Base-by-base conservation (phyloP, 805 yeast species). In the Schizosaccharomyces osmophilus region DNA sequence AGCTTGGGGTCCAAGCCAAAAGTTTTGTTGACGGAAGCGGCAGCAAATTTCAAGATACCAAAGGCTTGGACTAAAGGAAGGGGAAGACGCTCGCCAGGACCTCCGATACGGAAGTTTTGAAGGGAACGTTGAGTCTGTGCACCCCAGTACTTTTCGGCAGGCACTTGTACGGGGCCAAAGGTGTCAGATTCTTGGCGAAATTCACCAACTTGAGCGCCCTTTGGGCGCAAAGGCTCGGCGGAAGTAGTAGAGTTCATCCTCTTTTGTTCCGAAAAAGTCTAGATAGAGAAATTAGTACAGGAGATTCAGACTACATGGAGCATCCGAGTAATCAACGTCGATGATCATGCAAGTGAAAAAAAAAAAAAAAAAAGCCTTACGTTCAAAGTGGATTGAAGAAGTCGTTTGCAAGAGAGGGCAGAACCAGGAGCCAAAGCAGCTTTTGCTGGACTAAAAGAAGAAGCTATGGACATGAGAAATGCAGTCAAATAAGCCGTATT, bases 101-200 rank as follows among this genome's bases (percentile, higher is more conserved):
- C 97, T 66, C 98, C 98, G 69, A 93, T 93, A 74, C 88, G 85
- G 79, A 93, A 93, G 79, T 93, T 93, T 74, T 82, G 84, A 67
- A 82, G 79, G 24, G 97, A 89, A 48, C 97, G 82, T 69, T 75
- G 77, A 64, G 98, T 93, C 76, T 93, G 98, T 57, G 97, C 97
- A 64, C 98, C 98, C 90, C 96, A 90, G 79, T 90, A 90, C 73
- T 80, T 82, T 68, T 85, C 79, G 65, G 81, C 75, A 63, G 86
- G 88, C 61, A 90, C 98, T 71, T 88, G 87, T 69, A 93, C 85
- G 71, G 87, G 95, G 67, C 98, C 98, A 70, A 90, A 93, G 61
- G 97, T 97, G 75, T 90, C 98, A 63, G 87, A 79, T 73, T 90
- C 98, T 62, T 79, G 80, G 76, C 98, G 81, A 17, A 51, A 51